Evolutionary conservation across 805 yeast species (phyloP).

Genomic region (Lachancea dasiensis): DNA sequence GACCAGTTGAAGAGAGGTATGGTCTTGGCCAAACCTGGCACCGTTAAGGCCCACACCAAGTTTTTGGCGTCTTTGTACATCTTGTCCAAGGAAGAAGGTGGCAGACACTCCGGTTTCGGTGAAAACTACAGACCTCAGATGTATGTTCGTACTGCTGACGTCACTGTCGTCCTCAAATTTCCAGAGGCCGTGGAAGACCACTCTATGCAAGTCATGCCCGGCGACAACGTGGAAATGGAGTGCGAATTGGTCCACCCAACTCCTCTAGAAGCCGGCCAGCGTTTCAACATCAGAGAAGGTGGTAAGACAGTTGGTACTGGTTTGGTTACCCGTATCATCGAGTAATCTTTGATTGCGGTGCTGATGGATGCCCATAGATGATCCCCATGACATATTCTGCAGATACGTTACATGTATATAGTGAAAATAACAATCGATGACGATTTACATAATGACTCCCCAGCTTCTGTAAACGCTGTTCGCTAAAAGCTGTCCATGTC

Average conservation of each 20-base stretch:
- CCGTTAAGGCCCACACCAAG: conserved; percentile 89
- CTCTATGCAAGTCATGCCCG: conserved; percentile 90
- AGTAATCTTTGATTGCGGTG: conserved; percentile 32
- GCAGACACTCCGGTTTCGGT: conserved; percentile 96
- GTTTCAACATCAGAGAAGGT: conserved; percentile 99
- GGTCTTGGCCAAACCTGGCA: conserved; percentile 90
- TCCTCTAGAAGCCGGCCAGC: conserved; percentile 92
- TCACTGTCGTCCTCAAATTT: conserved; percentile 84
- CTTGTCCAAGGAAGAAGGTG: conserved; percentile 96
- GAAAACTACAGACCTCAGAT: conserved; percentile 97
- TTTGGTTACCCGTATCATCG: conserved; percentile 86
- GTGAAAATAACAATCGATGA: too few relatives aligned
- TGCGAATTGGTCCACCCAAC: conserved; percentile 86
- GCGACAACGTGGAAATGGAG: conserved; percentile 97
- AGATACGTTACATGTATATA: conserved; percentile 2
- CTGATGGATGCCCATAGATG: too few relatives aligned
- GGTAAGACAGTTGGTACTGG: conserved; percentile 99
- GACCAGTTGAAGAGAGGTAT: conserved; percentile 96
- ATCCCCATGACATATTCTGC: conserved; percentile 3
- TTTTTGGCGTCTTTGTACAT: conserved; percentile 90
- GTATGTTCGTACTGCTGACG: conserved; percentile 94
- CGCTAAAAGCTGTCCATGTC: too few relatives aligned
- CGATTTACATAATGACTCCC: too few relatives aligned
- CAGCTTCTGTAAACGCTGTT: too few relatives aligned
- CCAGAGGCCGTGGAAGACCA: conserved; percentile 79